Conservation (phyloP, 805 yeast species). For the Kluyveromyces aestuarii region DNA sequence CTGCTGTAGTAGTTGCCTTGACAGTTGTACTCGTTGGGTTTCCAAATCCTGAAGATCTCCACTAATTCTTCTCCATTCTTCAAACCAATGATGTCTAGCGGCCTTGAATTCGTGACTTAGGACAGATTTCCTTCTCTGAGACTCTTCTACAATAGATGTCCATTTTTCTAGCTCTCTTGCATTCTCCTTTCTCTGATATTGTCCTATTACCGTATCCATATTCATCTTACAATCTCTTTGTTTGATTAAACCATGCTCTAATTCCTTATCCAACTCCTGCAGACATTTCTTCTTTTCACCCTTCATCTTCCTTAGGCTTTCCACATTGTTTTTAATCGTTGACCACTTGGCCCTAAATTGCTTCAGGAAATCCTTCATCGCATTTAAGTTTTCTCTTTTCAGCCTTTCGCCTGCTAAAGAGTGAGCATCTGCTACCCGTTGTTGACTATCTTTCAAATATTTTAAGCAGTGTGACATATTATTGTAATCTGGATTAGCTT, state of each 20-base stretch:
- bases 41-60: slow-evolving; percentile 26
- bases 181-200: slow-evolving; percentile 19
- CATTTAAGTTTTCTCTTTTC: slow-evolving; percentile 16
- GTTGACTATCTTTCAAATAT: slow-evolving; percentile 15
- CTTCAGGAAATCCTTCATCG: slow-evolving; percentile 18
- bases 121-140: slow-evolving; percentile 19
- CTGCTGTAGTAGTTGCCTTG: slow-evolving; percentile 22
- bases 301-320: slow-evolving; percentile 22
- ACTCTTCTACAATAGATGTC: slow-evolving; percentile 19
- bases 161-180: slow-evolving; percentile 24
- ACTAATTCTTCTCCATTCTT: slow-evolving; percentile 24
- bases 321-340: slow-evolving; percentile 23
- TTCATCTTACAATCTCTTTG: slow-evolving; percentile 25
- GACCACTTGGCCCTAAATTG: slow-evolving; percentile 21
- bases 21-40: slow-evolving; percentile 18
- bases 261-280: slow-evolving; percentile 17
- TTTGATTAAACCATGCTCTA: slow-evolving; percentile 17
- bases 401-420: slow-evolving; percentile 24
- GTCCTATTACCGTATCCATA: slow-evolving; percentile 23
- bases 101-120: slow-evolving; percentile 25
- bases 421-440: slow-evolving; percentile 21
- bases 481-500: slow-evolving; percentile 22
- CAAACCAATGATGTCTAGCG: slow-evolving; percentile 24
- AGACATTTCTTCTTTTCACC: slow-evolving; percentile 22
- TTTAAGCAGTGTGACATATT: slow-evolving; percentile 14